phyloP scores from a whole-genome alignment of 768 basidiomycete species.

The Neoboletus brunneissimus region DNA sequence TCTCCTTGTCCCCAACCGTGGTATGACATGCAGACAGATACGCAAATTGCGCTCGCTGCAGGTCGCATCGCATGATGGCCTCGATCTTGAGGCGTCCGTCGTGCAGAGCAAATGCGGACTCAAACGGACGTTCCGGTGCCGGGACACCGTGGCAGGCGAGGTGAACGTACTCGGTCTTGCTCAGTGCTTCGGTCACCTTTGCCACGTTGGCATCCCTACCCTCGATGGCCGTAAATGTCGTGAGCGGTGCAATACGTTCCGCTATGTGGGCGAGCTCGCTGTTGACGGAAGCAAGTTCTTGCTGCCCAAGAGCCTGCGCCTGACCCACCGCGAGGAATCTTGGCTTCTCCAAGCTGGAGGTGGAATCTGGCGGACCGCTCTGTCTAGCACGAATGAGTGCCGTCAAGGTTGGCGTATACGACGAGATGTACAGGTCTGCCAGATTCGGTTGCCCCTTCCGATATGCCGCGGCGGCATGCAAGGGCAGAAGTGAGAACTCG shows the following conservation, averaged over 20 bases:
- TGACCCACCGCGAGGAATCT: background rate
- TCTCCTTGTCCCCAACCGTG: conserved; percentile 18
- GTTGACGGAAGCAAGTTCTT: background rate
- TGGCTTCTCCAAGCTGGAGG: background rate
- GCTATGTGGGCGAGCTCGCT: background rate
- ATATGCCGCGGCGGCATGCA: background rate
- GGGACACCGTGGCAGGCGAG: conserved; percentile 25
- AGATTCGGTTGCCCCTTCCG: background rate
- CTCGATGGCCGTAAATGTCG: background rate
- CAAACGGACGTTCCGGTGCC: conserved; percentile 9
- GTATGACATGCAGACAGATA: conserved; percentile 28
- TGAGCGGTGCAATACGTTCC: background rate
- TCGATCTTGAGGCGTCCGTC: conserved; percentile 3
- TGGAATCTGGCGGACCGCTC: background rate
- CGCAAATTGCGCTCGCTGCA: conserved; percentile 7
- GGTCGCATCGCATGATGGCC: conserved; percentile 5
- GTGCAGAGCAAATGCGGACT: conserved; percentile 11
- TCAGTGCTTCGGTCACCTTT: background rate
- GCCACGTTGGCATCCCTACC: background rate
- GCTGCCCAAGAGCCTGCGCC: background rate
- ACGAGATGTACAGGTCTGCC: background rate
- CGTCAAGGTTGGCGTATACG: background rate
- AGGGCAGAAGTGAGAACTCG: background rate
- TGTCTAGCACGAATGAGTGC: background rate
- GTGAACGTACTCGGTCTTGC: conserved; percentile 17